Evolutionary conservation across 768 basidiomycete species (phyloP), one percentile per base, ranked within the genome.

Genomic region (Nevesoporus exiguus): DNA sequence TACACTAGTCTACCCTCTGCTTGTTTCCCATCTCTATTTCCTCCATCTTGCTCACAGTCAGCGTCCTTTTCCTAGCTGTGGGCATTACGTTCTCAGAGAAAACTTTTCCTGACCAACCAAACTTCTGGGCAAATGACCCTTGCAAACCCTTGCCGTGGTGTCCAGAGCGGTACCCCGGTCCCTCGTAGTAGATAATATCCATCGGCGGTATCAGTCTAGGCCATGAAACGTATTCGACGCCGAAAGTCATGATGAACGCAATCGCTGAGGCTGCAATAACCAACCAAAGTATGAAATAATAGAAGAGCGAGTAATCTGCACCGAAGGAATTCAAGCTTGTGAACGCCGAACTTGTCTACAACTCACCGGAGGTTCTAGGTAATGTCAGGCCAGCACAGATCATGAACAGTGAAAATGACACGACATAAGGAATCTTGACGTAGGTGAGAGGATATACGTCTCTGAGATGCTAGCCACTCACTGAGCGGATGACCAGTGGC

Each of bases 181-280:
- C 97, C 45, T 80, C 77, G 70, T 98, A 99, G 65, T 89, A 84
- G 52, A 98, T 86, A 48, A 86, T 76, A 52, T 93, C 90, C 27
- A 76, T 74, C 5, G 86, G 84, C 0, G 92, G 88, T 58, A 89
- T 81, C 51, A 99, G 79, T 11, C 87, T 82, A 13, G 97, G 97
- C 91, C 94, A 98, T 15, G 89, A 82, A 51, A 99, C 96, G 67
- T 97, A 99, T 57, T 93, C 90, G 59, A 95, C 85, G 34, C 95
- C 96, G 70, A 96, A 81, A n/a, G 81, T 70, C 63, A 86, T 59
- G 59, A 98, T 93, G 73, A 90, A 94, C 42, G 74, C 61, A 54
- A 87, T 71, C 13, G 93, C 78, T 48, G 83, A 59, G 31, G 78
- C 66, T 42, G 91, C 73, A 41, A 94, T 66, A 30, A 77, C 61